Percentiles rank a stretch among this genome's conserved stretches.
These are phyloP conservation scores for Lodderomyces jiufengensis DNA, from an alignment of 1,139 yeast genomes.

Conservation along the genomic window DNA sequence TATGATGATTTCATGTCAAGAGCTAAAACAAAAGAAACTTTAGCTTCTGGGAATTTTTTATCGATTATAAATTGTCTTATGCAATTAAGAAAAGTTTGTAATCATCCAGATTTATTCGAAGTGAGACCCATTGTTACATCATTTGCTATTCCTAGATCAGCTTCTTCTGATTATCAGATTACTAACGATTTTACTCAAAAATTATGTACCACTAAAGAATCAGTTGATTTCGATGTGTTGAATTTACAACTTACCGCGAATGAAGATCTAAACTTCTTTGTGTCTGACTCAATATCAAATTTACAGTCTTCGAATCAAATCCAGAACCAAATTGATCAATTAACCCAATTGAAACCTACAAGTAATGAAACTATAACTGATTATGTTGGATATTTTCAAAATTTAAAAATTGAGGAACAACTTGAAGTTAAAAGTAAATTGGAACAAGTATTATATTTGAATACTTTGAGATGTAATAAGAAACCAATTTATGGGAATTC, in stretches of 20 bases:
- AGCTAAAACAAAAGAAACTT: conserved; percentile 90
- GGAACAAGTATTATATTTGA: conserved; percentile 60
- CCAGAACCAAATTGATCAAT: conserved; percentile 39
- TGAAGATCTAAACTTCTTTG: conserved; percentile 47
- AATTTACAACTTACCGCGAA: conserved; percentile 56
- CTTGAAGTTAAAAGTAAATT: conserved; percentile 48
- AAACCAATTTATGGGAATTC: conserved; percentile 55
- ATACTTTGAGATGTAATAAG: conserved; percentile 56
- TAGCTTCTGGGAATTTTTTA: conserved; percentile 91
- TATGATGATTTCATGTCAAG: conserved; percentile 98
- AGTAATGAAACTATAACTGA: conserved; percentile 37
- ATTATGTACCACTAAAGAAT: conserved; percentile 16
- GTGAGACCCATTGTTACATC: conserved; percentile 94
- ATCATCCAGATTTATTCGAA: conserved; percentile 95
- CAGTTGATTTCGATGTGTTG: conserved; percentile 52
- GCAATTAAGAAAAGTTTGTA: conserved; percentile 97
- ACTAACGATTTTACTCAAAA: conserved; percentile 44
- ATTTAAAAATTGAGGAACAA: conserved; percentile 50
- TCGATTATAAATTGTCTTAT: conserved; percentile 95
- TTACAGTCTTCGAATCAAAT: conserved; percentile 49
- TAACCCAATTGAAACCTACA: conserved; percentile 28
- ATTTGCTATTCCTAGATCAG: conserved; percentile 67
- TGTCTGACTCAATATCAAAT: conserved; percentile 41
- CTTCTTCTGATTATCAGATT: conserved; percentile 46
- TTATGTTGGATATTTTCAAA: conserved; percentile 59